phyloP scores from a whole-genome alignment of 306 rosid species.

The Chamaecrista fasciculata region DNA sequence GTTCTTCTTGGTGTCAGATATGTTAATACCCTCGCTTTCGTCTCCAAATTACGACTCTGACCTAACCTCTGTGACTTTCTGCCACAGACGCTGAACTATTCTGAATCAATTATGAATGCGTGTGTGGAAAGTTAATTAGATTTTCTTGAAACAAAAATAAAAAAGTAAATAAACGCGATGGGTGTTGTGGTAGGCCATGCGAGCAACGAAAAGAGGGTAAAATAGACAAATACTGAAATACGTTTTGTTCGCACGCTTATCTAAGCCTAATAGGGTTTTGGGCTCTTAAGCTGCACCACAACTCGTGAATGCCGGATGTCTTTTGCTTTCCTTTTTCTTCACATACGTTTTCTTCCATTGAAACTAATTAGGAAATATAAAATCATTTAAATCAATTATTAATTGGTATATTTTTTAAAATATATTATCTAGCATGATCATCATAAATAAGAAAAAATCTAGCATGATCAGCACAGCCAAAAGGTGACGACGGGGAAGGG shows the following conservation, averaged over 20 bases:
- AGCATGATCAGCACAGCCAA: too few relatives aligned
- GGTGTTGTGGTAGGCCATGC: background rate
- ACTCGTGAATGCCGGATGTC: slow-evolving; percentile 4
- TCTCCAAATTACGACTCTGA: slow-evolving; percentile 22
- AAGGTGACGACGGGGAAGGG: too few relatives aligned
- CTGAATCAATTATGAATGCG: background rate
- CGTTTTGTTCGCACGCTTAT: background rate
- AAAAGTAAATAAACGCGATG: background rate
- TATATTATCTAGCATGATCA: too few relatives aligned
- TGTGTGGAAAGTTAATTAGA: background rate
- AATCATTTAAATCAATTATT: too few relatives aligned
- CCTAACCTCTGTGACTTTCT: slow-evolving; percentile 14
- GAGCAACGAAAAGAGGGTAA: background rate
- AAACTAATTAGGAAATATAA: too few relatives aligned
- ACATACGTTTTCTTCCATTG: too few relatives aligned
- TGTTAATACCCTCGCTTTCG: slow-evolving; percentile 24
- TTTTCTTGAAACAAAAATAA: background rate
- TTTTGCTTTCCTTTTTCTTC: too few relatives aligned
- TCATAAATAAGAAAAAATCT: too few relatives aligned
- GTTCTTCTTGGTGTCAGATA: slow-evolving; percentile 13
- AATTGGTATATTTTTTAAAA: too few relatives aligned
- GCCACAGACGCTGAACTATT: too few relatives aligned
- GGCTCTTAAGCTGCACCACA: background rate
- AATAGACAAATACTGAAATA: background rate
- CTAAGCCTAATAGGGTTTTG: background rate